Evolutionary conservation across 2,329 filamentous ascomycete genomes (phyloP), one percentile per base, ranked within the genome.

Genomic region (Scedosporium dehoogii): DNA sequence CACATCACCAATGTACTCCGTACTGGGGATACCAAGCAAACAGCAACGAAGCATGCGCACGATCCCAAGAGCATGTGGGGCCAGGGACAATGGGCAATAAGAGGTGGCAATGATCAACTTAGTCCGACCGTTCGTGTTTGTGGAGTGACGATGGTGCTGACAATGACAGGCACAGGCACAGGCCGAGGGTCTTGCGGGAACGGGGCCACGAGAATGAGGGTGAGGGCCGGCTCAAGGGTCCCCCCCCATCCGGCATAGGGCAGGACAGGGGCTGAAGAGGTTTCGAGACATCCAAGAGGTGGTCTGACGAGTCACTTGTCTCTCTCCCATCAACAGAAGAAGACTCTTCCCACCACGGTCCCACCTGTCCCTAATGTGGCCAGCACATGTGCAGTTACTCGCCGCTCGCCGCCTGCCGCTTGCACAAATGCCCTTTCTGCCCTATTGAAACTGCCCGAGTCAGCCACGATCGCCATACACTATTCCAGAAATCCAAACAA

Each of bases 251-350:
- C 16, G 18, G 18, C 18, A 23, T 23, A 18, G 51, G 21, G 18
- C 23, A 25, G 51, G 51, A 55, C 51, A 55, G 51, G 51, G 51
- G 51, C 23, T 55, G 51, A 55, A 55, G 51, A 23, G 21, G 51
- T 55, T 23, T 23, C 51, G 51, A 55, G 51, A 18, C 23, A 23
- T 55, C 51, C 12, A 23, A 23, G 51, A 55, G 51, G 51, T 55
- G 51, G 51, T 55, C 51, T 55, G 51, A 55, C 51, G 51, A 55
- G 51, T 55, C 51, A 55, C 51, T 55, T 55, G 51, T 55, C 51
- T 55, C 51, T 18, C 23, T 55, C 51, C 18, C 51, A 55, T 55
- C 51, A 14, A 55, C 51, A 23, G 51, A 55, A 55, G 51, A 18
- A 48, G 44, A 48, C 16, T 48, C 44, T 48, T 48, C 44, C 44